Evolutionary conservation across 2,329 filamentous ascomycete genomes (phyloP).

Genomic region (Aureobasidium uvarum): DNA sequence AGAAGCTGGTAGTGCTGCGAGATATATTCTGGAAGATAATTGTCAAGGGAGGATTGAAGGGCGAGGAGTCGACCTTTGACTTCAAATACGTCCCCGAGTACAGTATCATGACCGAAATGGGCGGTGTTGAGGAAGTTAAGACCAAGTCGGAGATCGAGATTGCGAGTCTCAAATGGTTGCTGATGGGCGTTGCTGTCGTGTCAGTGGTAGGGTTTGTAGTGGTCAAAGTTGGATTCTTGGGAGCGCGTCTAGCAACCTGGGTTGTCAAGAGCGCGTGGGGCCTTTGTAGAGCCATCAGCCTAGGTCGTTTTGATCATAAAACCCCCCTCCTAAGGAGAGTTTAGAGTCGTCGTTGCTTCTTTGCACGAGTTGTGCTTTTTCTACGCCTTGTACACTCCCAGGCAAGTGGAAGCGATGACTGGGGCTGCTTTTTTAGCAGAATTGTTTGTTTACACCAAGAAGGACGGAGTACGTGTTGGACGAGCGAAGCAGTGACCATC

Average conservation of each 20-base stretch:
- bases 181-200: slow-evolving; percentile 41
- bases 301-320: background rate
- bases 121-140: slow-evolving; percentile 44
- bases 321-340: background rate
- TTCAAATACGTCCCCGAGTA: slow-evolving; percentile 68
- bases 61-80: slow-evolving; percentile 62
- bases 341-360: background rate
- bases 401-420: background rate
- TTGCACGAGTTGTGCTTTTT: background rate
- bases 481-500: background rate
- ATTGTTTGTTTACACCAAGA: background rate
- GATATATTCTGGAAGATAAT: slow-evolving; percentile 59
- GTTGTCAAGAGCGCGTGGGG: background rate
- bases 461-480: background rate
- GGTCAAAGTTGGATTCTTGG: slow-evolving; percentile 23
- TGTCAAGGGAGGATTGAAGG: slow-evolving; percentile 62
- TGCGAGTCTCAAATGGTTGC: slow-evolving; percentile 49
- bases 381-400: background rate
- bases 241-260: background rate
- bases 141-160: slow-evolving; percentile 46
- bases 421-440: no score
- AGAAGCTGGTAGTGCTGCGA: slow-evolving; percentile 54
- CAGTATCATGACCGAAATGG: slow-evolving; percentile 51
- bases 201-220: slow-evolving; percentile 33
- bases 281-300: background rate